Evolutionary conservation across 2,329 filamentous ascomycete species (phyloP).

Genomic region (Teratosphaeria gauchensis): DNA sequence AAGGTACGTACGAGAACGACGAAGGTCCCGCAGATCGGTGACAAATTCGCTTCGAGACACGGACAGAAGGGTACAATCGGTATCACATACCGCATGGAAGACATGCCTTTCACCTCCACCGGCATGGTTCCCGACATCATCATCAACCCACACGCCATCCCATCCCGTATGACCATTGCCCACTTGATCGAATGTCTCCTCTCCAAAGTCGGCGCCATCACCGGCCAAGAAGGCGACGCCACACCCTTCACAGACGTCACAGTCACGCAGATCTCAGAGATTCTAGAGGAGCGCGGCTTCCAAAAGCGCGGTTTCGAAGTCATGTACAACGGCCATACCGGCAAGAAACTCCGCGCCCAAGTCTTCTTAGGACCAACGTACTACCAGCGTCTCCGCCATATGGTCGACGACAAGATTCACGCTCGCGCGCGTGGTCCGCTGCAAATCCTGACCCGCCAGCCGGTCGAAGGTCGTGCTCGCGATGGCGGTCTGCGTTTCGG

Average conservation of each 20-base stretch:
- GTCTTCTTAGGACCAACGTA: constrained; percentile 97
- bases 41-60: constrained; percentile 98
- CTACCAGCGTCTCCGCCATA: constrained; percentile 96
- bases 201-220: constrained; percentile 87
- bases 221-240: constrained; percentile 91
- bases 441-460: constrained; percentile 93
- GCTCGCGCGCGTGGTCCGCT: constrained; percentile 94
- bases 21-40: constrained; percentile 95
- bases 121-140: constrained; percentile 91
- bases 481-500: constrained; percentile 98
- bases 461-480: constrained; percentile 93
- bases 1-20: constrained; percentile 96
- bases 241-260: constrained; percentile 98
- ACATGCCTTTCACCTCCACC: constrained; percentile 95
- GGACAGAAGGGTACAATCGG: constrained; percentile 98
- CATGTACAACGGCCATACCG: constrained; percentile 98
- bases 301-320: constrained; percentile 96
- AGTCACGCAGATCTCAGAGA: constrained; percentile 79
- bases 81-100: constrained; percentile 94
- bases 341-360: constrained; percentile 83
- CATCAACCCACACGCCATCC: constrained; percentile 99
- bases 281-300: constrained; percentile 83
- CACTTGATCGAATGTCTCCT: constrained; percentile 99
- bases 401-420: constrained; percentile 99
- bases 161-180: constrained; percentile 99